phyloP scores from a whole-genome alignment of 2,329 filamentous ascomycete species.

The Ceratocystiopsis brevicomis region DNA sequence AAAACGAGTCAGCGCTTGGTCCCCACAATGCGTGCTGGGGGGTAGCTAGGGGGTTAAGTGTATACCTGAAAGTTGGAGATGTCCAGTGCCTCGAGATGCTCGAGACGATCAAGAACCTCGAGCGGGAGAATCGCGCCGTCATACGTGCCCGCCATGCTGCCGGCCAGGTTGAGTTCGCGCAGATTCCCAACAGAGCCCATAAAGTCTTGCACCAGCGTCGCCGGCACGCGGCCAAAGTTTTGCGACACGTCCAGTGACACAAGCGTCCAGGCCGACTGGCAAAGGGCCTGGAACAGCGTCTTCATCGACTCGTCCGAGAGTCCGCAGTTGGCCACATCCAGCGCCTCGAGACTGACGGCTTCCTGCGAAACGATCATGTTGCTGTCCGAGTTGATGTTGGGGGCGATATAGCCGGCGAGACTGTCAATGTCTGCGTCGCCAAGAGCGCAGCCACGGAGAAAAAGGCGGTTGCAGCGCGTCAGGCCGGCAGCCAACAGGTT shows the following conservation, averaged over 20 bases:
- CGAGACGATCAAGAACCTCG: conserved; percentile 21
- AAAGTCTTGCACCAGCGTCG: conserved; percentile 25
- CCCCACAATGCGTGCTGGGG: too few relatives aligned
- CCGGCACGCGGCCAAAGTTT: conserved; percentile 31
- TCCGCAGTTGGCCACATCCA: conserved; percentile 32
- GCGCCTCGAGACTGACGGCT: conserved; percentile 22
- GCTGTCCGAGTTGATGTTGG: not conserved
- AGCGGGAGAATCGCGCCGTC: conserved; percentile 28
- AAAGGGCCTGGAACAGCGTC: conserved; percentile 28
- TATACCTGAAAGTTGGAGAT: conserved; percentile 33
- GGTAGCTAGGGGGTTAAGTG: too few relatives aligned
- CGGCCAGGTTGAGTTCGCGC: conserved; percentile 29
- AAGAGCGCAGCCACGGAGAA: conserved; percentile 30
- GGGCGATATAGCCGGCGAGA: conserved; percentile 12
- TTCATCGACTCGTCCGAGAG: conserved; percentile 29
- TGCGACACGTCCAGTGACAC: conserved; percentile 32
- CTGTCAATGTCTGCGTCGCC: conserved; percentile 28
- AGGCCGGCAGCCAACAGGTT: conserved; percentile 22
- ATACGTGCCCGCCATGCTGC: conserved; percentile 27
- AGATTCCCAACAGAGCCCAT: conserved; percentile 25
- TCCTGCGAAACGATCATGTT: not conserved
- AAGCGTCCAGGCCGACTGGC: conserved; percentile 17
- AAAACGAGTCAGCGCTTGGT: not conserved
- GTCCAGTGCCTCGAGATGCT: conserved; percentile 33
- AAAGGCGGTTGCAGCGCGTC: conserved; percentile 31